These are phyloP conservation scores for Kwoniella mangroviensis DNA, from an alignment of 768 basidiomycete species.

Conservation along the genomic window DNA sequence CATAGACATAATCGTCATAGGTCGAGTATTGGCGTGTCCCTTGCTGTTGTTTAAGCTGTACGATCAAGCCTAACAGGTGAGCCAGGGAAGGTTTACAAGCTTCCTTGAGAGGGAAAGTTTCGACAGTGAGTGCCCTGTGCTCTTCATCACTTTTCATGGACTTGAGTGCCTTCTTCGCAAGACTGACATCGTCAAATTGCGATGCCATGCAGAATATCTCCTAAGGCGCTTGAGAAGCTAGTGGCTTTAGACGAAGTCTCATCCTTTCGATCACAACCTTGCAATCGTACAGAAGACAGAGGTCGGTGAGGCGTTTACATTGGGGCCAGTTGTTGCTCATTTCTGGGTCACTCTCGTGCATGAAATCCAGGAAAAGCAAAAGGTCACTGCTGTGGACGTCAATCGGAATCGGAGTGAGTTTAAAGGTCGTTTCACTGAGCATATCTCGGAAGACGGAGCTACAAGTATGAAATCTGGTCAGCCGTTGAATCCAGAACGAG, in stretches of 20 bases:
- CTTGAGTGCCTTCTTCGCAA: not conserved
- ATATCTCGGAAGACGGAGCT: too few relatives aligned
- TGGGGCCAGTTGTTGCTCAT: not conserved
- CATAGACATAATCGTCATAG: too few relatives aligned
- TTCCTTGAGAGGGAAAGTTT: not conserved
- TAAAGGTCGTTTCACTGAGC: too few relatives aligned
- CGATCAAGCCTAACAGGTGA: not conserved
- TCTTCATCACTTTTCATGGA: not conserved
- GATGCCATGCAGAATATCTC: conserved; percentile 3
- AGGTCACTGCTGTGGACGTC: too few relatives aligned
- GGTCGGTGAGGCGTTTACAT: not conserved
- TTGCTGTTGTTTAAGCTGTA: too few relatives aligned
- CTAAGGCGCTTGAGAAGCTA: not conserved
- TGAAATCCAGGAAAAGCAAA: too few relatives aligned
- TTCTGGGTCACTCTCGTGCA: too few relatives aligned
- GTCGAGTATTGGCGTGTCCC: too few relatives aligned
- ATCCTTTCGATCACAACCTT: not conserved
- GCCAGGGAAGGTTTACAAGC: not conserved
- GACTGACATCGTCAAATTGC: not conserved
- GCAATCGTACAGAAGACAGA: not conserved
- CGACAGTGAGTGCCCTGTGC: not conserved
- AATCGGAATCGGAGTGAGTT: too few relatives aligned
- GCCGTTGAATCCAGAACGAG: too few relatives aligned
- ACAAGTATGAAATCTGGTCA: too few relatives aligned
- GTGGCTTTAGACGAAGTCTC: not conserved